Base-by-base conservation (phyloP, 805 yeast genomes). In the Pichia gijzeniarum region DNA sequence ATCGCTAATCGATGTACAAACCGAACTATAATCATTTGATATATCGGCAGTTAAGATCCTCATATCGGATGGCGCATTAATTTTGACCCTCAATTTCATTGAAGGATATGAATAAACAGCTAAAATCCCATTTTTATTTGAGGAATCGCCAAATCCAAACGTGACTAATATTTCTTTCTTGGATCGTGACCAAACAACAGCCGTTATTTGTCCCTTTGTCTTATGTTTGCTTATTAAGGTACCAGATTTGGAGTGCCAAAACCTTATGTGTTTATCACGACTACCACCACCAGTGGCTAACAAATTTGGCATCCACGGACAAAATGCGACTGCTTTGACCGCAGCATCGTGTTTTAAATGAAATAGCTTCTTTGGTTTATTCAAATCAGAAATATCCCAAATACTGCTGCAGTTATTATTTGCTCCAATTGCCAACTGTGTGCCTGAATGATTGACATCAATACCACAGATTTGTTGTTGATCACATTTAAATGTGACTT, bases 201-300 rank as follows among this genome's bases (percentile, higher is more conserved):
- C 77, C 0, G 96, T 88, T 3, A 89, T 74, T 59, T 90, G 97
- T 1, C 85, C 82, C 20, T 71, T 70, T 1, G 93, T 81, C 37
- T 72, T 66, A 35, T 71, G 59, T 20, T 80, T 69, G 8, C 72
- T 68, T 27, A 89, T 64, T 27, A 86, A 61, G 0, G 95, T 82
- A 0, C 96, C 96, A 0, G 91, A 71, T 3, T 68, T 67, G 0
- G 93, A 74, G 61, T 90, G 95, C 96, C 96, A 89, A 60, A 88
- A 87, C 47, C 90, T 61, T 8, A 89, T 76, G n/a, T 74, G 74
- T 41, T 90, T 68, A 60, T 90, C 97, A 54, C 79, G 80, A 18
- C 82, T 77, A 0, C 97, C 97, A 3, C 93, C 96, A 0, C 97
- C 97, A 0, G 96, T 88, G 1, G 91, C 96, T 31, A 90, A 61